phyloP scores from a whole-genome alignment of 2,329 filamentous ascomycete genomes.

The Thielaviopsis punctulata region DNA sequence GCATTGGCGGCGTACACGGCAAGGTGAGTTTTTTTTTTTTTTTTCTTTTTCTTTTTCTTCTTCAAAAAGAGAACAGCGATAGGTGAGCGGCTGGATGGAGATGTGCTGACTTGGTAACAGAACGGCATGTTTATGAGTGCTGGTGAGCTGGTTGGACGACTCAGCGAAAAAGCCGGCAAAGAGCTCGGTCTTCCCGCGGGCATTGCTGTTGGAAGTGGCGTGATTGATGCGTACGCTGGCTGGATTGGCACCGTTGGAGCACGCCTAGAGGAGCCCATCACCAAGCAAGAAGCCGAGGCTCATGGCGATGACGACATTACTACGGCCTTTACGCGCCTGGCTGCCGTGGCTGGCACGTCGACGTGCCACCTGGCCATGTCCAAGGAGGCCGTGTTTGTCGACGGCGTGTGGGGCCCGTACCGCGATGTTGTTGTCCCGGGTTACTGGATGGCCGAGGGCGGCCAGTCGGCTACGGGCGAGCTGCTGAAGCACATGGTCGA shows the following conservation, averaged over 20 bases:
- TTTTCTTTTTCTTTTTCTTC: too few species aligned
- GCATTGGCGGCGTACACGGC: slow-evolving; percentile 86
- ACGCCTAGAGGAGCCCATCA: slow-evolving; percentile 55
- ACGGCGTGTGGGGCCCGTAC: slow-evolving; percentile 95
- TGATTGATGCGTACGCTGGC: slow-evolving; percentile 95
- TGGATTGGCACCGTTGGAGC: slow-evolving; percentile 99
- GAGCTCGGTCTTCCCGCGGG: slow-evolving; percentile 74
- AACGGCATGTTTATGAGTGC: slow-evolving; percentile 84
- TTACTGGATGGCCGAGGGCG: slow-evolving; percentile 95
- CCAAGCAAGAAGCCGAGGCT: slow-evolving; percentile 14
- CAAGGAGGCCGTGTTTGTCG: slow-evolving; percentile 77
- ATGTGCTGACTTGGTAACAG: slow-evolving; percentile 29
- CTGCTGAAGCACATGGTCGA: slow-evolving; percentile 87
- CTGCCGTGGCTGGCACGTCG: slow-evolving; percentile 88
- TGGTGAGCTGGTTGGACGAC: slow-evolving; percentile 71
- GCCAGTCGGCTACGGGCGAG: slow-evolving; percentile 90
- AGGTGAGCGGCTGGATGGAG: not conserved
- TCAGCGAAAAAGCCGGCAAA: slow-evolving; percentile 66
- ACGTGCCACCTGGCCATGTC: slow-evolving; percentile 97
- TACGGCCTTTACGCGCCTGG: slow-evolving; percentile 82
- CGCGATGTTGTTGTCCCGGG: slow-evolving; percentile 79
- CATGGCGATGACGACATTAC: slow-evolving; percentile 52
- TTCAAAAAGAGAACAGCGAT: too few species aligned
- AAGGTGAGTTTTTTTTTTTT: slow-evolving; percentile 47
- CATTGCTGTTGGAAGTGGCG: slow-evolving; percentile 85